Conservation (phyloP, 78 protist genomes). For the Mastigamoeba balamuthi region DNA sequence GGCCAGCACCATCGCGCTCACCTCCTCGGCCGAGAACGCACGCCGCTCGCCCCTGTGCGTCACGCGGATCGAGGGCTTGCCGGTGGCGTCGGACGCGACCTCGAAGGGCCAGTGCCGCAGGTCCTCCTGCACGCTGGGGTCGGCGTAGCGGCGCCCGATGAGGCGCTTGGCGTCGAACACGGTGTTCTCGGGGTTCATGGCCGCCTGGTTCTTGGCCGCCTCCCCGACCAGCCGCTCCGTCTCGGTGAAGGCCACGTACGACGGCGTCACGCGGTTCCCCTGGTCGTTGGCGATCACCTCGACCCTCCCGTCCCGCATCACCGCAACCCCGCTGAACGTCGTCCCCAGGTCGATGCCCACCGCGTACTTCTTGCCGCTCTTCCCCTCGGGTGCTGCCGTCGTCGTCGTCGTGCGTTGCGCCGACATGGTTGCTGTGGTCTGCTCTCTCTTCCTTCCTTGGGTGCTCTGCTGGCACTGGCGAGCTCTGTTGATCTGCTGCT, state of each 20-base stretch:
- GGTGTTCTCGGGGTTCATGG: conserved; percentile 93
- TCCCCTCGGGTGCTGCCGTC: too few species aligned
- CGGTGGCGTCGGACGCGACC: conserved; percentile 65
- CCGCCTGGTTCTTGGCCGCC: conserved; percentile 88
- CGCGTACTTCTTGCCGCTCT: conserved; percentile 20
- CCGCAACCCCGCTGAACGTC: conserved; percentile 79
- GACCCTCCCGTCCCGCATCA: conserved; percentile 70
- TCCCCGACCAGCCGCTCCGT: conserved; percentile 91
- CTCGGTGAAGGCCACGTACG: conserved; percentile 94
- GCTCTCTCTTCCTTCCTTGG: too few species aligned
- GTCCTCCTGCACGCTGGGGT: conserved; percentile 87
- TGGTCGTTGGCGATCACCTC: conserved; percentile 98
- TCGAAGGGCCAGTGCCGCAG: conserved; percentile 92
- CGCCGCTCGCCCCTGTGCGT: conserved; percentile 68
- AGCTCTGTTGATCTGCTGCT: too few species aligned
- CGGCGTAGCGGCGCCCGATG: conserved; percentile 87
- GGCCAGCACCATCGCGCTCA: conserved; percentile 93
- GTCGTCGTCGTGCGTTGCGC: too few species aligned
- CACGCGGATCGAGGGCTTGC: conserved; percentile 82
- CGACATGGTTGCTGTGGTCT: too few species aligned
- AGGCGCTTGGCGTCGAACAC: conserved; percentile 95
- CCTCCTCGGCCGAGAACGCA: conserved; percentile 92
- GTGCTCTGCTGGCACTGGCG: too few species aligned
- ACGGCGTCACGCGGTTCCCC: conserved; percentile 96
- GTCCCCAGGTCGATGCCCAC: conserved; percentile 93